Percentiles rank a stretch among this genome's conserved stretches.
These are phyloP conservation scores for Kluyveromyces sp. DNA, from an alignment of 1,139 yeast genomes.

Conservation along the genomic window DNA sequence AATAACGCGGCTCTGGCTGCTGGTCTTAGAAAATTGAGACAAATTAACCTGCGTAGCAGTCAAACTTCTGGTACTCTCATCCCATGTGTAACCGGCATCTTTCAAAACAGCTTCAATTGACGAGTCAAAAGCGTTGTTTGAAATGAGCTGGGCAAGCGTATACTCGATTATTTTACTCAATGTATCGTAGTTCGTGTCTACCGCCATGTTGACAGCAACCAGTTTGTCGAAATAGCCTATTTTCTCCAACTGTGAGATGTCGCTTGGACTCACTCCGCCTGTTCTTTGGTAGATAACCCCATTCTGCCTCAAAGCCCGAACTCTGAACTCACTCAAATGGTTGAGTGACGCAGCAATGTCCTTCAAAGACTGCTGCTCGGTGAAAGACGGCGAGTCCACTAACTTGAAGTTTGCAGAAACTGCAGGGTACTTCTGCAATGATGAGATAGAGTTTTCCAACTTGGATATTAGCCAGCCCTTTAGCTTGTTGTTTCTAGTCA, in stretches of 20 bases:
- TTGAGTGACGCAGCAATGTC: conserved; percentile 16
- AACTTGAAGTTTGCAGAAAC: conserved; percentile 9
- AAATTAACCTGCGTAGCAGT: neutral
- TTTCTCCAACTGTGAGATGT: conserved; percentile 31
- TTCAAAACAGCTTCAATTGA: conserved; percentile 21
- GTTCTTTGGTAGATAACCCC: conserved; percentile 18
- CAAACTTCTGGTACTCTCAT: conserved; percentile 6
- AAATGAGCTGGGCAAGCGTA: conserved; percentile 38
- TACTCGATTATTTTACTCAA: conserved; percentile 40
- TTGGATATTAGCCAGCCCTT: conserved; percentile 17
- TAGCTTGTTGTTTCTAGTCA: conserved; percentile 19
- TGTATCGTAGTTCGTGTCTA: conserved; percentile 41
- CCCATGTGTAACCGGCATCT: conserved; percentile 16
- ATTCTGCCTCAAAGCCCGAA: conserved; percentile 19
- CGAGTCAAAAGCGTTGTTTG: conserved; percentile 33
- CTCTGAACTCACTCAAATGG: conserved; percentile 19
- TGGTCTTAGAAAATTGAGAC: conserved; percentile 3
- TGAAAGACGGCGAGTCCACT: conserved; percentile 6
- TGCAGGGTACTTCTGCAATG: conserved; percentile 8
- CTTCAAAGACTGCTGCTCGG: conserved; percentile 11
- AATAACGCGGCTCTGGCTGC: conserved; percentile 42
- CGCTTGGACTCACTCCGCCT: conserved; percentile 11
- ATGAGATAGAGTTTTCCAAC: conserved; percentile 14
- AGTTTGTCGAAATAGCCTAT: conserved; percentile 53
- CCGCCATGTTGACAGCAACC: conserved; percentile 39